Percentiles rank a stretch among this genome's conserved stretches.
Evolutionary conservation across 352 stramenopile species (phyloP).

Genomic region (Phytophthora brassicae): DNA sequence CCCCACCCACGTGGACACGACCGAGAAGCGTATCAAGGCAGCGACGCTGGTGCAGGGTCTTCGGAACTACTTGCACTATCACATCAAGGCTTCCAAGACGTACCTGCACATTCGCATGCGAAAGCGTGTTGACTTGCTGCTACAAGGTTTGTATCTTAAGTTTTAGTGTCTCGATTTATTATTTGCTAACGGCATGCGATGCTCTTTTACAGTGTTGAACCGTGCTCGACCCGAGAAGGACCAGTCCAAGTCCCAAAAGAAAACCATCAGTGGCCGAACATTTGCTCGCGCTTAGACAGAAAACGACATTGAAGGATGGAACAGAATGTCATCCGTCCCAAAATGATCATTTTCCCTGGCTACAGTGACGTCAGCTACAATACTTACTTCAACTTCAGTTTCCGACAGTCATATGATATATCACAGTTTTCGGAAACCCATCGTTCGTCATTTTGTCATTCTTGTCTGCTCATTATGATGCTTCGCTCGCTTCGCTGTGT

Average conservation of each 20-base stretch:
- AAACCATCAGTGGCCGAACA: conserved; percentile 91
- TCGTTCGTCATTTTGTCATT: neutral
- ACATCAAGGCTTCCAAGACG: conserved; percentile 96
- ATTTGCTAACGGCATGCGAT: too few relatives aligned
- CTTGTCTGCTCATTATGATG: conserved; percentile 7
- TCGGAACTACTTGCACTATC: conserved; percentile 95
- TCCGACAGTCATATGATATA: neutral
- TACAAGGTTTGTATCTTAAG: conserved; percentile 87
- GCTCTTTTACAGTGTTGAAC: conserved; percentile 95
- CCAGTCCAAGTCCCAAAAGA: conserved; percentile 89
- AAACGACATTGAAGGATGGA: neutral
- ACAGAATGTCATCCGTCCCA: neutral
- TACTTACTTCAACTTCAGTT: neutral
- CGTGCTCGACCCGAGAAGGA: conserved; percentile 88
- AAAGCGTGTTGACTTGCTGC: conserved; percentile 89
- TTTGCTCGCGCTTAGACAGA: conserved; percentile 73
- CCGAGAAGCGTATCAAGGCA: conserved; percentile 87
- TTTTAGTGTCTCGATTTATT: too few relatives aligned
- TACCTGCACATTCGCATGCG: conserved; percentile 96
- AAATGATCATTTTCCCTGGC: neutral
- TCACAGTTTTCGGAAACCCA: neutral
- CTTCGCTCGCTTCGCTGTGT: conserved; percentile 19
- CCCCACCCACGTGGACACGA: conserved; percentile 86
- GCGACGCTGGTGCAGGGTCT: conserved; percentile 88
- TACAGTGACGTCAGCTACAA: neutral